These are phyloP conservation scores for Antarctomyces pellizariae DNA, from an alignment of 495 filamentous ascomycete species.

Conservation along the genomic window DNA sequence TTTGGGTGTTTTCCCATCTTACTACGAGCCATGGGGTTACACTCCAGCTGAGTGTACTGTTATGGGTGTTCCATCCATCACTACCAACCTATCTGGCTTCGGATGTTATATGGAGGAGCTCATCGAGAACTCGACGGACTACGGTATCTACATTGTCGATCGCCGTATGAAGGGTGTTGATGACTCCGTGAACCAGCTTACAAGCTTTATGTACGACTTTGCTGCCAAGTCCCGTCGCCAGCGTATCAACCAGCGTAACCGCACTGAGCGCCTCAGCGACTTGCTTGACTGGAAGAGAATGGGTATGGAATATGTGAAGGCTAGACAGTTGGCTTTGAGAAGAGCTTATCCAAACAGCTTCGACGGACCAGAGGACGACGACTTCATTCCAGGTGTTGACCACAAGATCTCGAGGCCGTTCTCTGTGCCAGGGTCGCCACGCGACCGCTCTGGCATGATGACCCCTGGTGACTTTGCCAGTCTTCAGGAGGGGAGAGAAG, in stretches of 20 bases:
- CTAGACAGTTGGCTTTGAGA: conserved; percentile 72
- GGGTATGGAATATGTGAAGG: conserved; percentile 98
- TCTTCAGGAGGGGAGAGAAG: conserved; percentile 81
- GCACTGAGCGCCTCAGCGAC: conserved; percentile 89
- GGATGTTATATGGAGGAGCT: conserved; percentile 99
- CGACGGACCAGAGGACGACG: conserved; percentile 47
- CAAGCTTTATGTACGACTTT: conserved; percentile 87
- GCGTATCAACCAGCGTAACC: conserved; percentile 93
- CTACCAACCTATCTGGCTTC: conserved; percentile 91
- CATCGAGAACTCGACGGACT: conserved; percentile 92
- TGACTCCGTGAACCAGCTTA: conserved; percentile 87
- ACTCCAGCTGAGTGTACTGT: conserved; percentile 97
- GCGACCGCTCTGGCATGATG: conserved; percentile 91
- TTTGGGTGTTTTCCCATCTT: conserved; percentile 84
- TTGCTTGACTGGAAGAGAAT: conserved; percentile 97
- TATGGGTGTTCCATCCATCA: conserved; percentile 97
- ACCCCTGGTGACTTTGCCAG: conserved; percentile 95
- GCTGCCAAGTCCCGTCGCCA: conserved; percentile 82
- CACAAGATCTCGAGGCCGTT: conserved; percentile 86
- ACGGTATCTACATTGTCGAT: conserved; percentile 97
- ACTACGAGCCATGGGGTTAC: conserved; percentile 99
- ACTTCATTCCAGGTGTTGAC: conserved; percentile 71
- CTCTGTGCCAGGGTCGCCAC: conserved; percentile 78
- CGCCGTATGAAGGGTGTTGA: conserved; percentile 89
- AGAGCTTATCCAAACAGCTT: conserved; percentile 83